Evolutionary conservation across 2,329 filamentous ascomycete species (phyloP), one percentile per base, ranked within the genome.

Genomic region (Aspergillus pseudoterreus): DNA sequence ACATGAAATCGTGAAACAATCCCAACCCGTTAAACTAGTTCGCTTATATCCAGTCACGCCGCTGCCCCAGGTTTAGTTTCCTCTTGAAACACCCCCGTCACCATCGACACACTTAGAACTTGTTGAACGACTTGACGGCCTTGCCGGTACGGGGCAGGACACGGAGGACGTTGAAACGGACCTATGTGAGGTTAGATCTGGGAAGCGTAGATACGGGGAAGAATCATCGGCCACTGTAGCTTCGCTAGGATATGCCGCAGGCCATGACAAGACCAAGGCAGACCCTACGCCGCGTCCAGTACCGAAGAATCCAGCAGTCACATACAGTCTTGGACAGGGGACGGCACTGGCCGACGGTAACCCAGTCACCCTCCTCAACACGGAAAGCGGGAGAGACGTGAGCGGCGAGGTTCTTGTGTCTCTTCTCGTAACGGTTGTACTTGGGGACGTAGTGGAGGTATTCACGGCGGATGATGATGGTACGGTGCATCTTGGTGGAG

Each of bases 401-500:
- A 67, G 92, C 94, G 73, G 94, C 90, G 65, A 99, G 85, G 87
- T 99, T 99, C 88, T 96, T 96, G 90, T 99, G 94, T 78, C 94
- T 86, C 88, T 96, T 97, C 90, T 99, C 95, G 81, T 99, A 99
- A 87, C 94, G 90, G 77, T 89, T 84, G 87, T 99, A 99, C 85
- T 99, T 99, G 79, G 92, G 92, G 76, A 99, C 88, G 82, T 90
- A 99, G 85, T 99, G 94, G 61, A 99, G 90, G 85, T 99, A 99
- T 85, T 99, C 94, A 80, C 94, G 88, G 78, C 94, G 94, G 85
- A 99, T 95, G 82, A 99, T 88, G 77, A 97, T 82, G 72, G 94
- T 99, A 81, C 94, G 90, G 89, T 99, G 94, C 94, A 99, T 99
- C 90, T 99, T 99, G 81, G 94, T 99, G 71, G 92, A 97, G 75